Evolutionary conservation across 345 rosid species (phyloP).

Genomic region (Camelina hispida): DNA sequence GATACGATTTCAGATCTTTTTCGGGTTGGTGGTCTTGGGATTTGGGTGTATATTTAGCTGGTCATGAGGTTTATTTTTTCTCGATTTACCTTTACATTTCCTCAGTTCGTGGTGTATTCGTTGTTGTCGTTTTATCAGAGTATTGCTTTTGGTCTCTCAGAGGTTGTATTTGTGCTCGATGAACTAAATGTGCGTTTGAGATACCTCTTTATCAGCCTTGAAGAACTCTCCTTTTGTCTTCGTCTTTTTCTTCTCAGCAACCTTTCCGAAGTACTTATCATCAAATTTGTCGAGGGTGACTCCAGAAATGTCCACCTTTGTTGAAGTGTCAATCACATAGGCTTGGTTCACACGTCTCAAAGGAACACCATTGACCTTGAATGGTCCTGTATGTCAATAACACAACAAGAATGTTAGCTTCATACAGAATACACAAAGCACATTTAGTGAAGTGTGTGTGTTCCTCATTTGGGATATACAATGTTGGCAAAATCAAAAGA

Average conservation of each 20-base stretch:
- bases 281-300: conserved; percentile 65
- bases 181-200: background rate
- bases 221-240: conserved; percentile 83
- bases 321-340: conserved; percentile 65
- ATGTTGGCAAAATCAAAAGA: no score
- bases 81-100: no score
- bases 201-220: conserved; percentile 73
- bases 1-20: no score
- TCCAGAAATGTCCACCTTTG: conserved; percentile 70
- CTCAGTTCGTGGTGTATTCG: no score
- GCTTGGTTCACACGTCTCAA: conserved; percentile 66
- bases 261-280: conserved; percentile 73
- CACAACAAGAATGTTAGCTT: background rate
- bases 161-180: background rate
- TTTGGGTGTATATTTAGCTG: no score
- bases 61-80: no score
- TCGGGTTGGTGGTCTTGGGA: no score
- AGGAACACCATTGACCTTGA: conserved; percentile 77
- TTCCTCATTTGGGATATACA: no score
- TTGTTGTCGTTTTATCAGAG: no score
- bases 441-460: background rate
- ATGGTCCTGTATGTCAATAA: conserved; percentile 55
- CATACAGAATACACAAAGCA: background rate
- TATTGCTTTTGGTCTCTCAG: no score
- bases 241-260: conserved; percentile 66